These are phyloP conservation scores for Vitis hybrid DNA, from an alignment of 177 flowering plant genomes.

Conservation along the genomic window DNA sequence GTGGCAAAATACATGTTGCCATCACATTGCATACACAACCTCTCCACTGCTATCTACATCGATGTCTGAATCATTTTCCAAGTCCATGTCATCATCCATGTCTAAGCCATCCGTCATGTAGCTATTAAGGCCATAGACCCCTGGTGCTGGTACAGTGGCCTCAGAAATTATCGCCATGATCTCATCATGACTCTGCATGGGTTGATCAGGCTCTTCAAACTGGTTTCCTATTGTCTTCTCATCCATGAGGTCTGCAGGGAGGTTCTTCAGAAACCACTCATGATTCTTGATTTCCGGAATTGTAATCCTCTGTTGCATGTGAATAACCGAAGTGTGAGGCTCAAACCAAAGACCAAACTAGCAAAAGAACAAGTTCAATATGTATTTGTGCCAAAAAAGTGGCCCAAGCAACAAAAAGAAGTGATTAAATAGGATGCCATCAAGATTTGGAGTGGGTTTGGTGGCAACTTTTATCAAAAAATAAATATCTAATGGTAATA, in stretches of 20 bases:
- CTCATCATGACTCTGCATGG: slow-evolving; percentile 57
- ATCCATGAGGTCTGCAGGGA: slow-evolving; percentile 68
- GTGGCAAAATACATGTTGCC: background rate
- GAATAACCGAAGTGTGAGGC: background rate
- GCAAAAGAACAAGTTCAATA: no score
- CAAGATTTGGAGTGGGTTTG: no score
- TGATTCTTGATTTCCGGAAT: slow-evolving; percentile 61
- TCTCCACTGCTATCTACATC: slow-evolving; percentile 75
- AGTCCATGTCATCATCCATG: slow-evolving; percentile 59
- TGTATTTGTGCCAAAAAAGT: no score
- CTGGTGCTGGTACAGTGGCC: slow-evolving; percentile 68
- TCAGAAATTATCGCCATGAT: slow-evolving; percentile 73
- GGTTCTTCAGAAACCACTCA: slow-evolving; percentile 63
- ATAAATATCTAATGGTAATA: no score
- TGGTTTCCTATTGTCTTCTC: slow-evolving; percentile 50
- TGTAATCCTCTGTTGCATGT: slow-evolving; percentile 52
- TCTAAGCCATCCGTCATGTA: slow-evolving; percentile 41
- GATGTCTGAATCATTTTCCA: slow-evolving; percentile 56
- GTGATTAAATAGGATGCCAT: no score
- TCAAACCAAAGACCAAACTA: background rate
- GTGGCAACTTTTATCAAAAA: no score
- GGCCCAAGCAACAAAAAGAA: no score
- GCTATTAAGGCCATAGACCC: slow-evolving; percentile 25
- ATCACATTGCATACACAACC: slow-evolving; percentile 54
- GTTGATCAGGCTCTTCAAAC: slow-evolving; percentile 65